Evolutionary conservation across 2,329 filamentous ascomycete species (phyloP).

Genomic region (Pseudonectria foliicola): DNA sequence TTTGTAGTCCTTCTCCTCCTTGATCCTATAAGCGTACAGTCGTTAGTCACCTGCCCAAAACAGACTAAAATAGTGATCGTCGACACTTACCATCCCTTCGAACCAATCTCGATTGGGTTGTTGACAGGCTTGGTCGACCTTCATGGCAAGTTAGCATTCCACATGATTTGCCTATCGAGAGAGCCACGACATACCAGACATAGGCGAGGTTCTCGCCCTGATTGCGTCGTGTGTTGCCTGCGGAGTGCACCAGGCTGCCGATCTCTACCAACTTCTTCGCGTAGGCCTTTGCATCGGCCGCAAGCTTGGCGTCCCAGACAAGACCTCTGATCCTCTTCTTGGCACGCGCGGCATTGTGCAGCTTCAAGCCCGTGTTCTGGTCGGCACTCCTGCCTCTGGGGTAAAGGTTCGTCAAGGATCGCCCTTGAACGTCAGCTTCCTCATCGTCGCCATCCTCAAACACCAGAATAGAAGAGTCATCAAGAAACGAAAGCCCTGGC

Average conservation of each 20-base stretch:
- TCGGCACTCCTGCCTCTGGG: conserved; percentile 11
- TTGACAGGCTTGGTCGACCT: conserved; percentile 6
- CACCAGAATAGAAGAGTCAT: background rate
- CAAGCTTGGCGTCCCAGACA: conserved; percentile 10
- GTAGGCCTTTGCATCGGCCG: conserved; percentile 7
- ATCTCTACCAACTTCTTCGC: conserved; percentile 12
- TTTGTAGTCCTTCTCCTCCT: conserved; percentile 13
- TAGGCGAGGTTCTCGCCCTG: conserved; percentile 19
- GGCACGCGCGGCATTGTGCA: conserved; percentile 13
- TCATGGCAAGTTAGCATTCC: background rate
- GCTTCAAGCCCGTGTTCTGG: conserved; percentile 6
- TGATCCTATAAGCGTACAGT: conserved; percentile 11
- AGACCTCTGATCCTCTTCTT: conserved; percentile 11
- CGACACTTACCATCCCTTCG: conserved; percentile 13
- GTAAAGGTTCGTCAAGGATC: conserved; percentile 1
- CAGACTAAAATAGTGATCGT: rapidly evolving
- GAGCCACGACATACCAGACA: conserved; percentile 5
- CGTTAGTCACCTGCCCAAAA: no score
- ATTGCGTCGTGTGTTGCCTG: conserved; percentile 1
- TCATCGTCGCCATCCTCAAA: no score
- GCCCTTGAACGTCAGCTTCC: background rate
- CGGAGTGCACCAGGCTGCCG: conserved; percentile 12
- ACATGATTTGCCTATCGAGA: background rate
- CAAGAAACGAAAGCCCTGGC: background rate
- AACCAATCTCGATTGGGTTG: conserved; percentile 9